These are phyloP conservation scores for Plantago coronopus DNA, from an alignment of 305 asterid species.

Conservation along the genomic window DNA sequence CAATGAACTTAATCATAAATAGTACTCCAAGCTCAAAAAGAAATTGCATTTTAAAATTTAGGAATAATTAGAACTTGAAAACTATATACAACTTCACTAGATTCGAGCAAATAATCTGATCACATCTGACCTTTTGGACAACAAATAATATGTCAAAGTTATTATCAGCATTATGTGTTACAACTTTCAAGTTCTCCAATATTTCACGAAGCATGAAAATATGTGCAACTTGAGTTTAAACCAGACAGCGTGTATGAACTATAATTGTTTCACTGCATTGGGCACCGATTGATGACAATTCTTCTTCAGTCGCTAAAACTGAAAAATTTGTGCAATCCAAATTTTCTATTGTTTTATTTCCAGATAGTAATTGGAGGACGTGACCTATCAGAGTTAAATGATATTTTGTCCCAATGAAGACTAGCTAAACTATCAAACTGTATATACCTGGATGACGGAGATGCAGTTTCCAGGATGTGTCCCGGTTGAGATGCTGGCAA, in stretches of 20 bases:
- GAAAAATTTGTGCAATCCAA: too few relatives aligned
- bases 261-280: too few relatives aligned
- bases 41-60: not conserved
- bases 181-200: not conserved
- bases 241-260: too few relatives aligned
- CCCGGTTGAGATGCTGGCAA: conserved; percentile 52
- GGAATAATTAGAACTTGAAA: too few relatives aligned
- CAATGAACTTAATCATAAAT: not conserved
- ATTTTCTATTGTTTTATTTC: too few relatives aligned
- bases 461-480: conserved; percentile 41
- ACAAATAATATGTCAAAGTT: not conserved
- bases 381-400: too few relatives aligned
- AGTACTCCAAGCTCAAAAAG: not conserved
- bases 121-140: not conserved
- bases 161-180: too few relatives aligned
- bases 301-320: too few relatives aligned
- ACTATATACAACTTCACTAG: too few relatives aligned
- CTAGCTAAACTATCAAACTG: not conserved
- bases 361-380: too few relatives aligned
- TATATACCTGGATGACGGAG: conserved; percentile 56
- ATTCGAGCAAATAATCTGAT: not conserved
- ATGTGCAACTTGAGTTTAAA: not conserved
- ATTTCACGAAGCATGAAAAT: not conserved
- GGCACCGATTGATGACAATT: too few relatives aligned
- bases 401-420: too few relatives aligned